Percentiles rank a stretch among this genome's conserved stretches.
Conservation (phyloP, 1,284 basidiomycete species). For the Volvariella surrecta region DNA sequence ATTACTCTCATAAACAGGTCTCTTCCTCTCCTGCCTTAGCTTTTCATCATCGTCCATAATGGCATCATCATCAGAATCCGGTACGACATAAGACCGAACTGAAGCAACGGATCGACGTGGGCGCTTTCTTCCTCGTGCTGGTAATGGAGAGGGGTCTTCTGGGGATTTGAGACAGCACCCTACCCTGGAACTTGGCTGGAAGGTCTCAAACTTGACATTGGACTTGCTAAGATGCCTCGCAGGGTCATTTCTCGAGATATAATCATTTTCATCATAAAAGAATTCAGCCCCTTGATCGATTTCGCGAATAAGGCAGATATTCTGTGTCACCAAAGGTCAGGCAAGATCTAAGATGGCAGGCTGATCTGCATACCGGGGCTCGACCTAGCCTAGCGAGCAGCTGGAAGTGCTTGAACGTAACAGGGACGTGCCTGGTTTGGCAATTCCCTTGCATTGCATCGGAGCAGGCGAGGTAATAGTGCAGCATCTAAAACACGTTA, state of each 20-base stretch:
- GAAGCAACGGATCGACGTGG: slow-evolving; percentile 45
- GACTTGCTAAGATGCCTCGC: slow-evolving; percentile 18
- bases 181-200: slow-evolving; percentile 6
- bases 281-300: slow-evolving; percentile 60
- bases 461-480: slow-evolving; percentile 30
- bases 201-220: slow-evolving; percentile 36
- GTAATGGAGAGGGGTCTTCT: slow-evolving; percentile 7
- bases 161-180: slow-evolving; percentile 13
- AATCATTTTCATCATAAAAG: slow-evolving; percentile 59
- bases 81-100: slow-evolving; percentile 52
- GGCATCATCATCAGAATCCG: slow-evolving; percentile 64
- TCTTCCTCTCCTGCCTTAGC: slow-evolving; percentile 21
- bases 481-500: slow-evolving; percentile 30
- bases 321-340: slow-evolving; percentile 23
- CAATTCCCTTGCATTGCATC: slow-evolving; percentile 17
- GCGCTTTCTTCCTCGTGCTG: slow-evolving; percentile 35
- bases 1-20: slow-evolving; percentile 17
- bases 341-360: not conserved
- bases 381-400: slow-evolving; percentile 53
- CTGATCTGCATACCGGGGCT: slow-evolving; percentile 37
- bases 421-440: slow-evolving; percentile 39
- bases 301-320: slow-evolving; percentile 42
- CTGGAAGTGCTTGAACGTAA: slow-evolving; percentile 67
- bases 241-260: slow-evolving; percentile 27
- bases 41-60: slow-evolving; percentile 20